Percentiles rank a stretch among this genome's conserved stretches.
phyloP scores from a whole-genome alignment of 305 asterid species.

The Solanum hybrid region DNA sequence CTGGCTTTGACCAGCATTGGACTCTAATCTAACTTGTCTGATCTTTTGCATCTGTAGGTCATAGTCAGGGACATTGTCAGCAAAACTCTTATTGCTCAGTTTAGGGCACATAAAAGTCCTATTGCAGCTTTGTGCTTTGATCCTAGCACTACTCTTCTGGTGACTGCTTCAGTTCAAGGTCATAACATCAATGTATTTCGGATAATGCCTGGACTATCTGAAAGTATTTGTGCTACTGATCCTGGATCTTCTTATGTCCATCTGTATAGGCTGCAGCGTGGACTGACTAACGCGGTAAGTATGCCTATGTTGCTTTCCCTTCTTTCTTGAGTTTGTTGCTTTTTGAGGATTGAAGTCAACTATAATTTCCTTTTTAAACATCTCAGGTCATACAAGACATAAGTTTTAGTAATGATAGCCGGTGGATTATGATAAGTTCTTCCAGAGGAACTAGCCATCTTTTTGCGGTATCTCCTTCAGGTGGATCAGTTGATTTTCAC shows the following conservation, averaged over 20 bases:
- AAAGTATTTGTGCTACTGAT: slow-evolving; percentile 24
- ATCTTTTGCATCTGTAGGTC: slow-evolving; percentile 38
- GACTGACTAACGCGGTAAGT: slow-evolving; percentile 87
- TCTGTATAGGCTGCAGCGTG: slow-evolving; percentile 86
- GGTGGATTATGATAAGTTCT: slow-evolving; percentile 77
- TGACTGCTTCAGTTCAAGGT: slow-evolving; percentile 90
- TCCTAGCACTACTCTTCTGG: slow-evolving; percentile 77
- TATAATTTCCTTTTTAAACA: background rate
- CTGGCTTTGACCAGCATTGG: background rate
- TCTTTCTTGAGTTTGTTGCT: background rate
- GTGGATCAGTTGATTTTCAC: slow-evolving; percentile 40
- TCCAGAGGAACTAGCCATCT: slow-evolving; percentile 91
- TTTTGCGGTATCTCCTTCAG: slow-evolving; percentile 69
- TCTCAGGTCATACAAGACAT: slow-evolving; percentile 88
- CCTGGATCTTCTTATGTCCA: slow-evolving; percentile 54
- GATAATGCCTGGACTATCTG: slow-evolving; percentile 43
- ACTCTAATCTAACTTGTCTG: background rate
- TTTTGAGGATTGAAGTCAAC: background rate
- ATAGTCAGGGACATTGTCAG: slow-evolving; percentile 72
- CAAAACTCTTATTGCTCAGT: slow-evolving; percentile 68
- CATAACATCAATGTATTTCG: slow-evolving; percentile 87
- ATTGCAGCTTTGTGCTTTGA: slow-evolving; percentile 81
- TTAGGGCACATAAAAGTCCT: slow-evolving; percentile 89
- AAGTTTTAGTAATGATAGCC: slow-evolving; percentile 78
- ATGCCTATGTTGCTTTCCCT: background rate